Conservation (phyloP, 371 early-diverging fungal genomes). For the Rhizopus microsporus region DNA sequence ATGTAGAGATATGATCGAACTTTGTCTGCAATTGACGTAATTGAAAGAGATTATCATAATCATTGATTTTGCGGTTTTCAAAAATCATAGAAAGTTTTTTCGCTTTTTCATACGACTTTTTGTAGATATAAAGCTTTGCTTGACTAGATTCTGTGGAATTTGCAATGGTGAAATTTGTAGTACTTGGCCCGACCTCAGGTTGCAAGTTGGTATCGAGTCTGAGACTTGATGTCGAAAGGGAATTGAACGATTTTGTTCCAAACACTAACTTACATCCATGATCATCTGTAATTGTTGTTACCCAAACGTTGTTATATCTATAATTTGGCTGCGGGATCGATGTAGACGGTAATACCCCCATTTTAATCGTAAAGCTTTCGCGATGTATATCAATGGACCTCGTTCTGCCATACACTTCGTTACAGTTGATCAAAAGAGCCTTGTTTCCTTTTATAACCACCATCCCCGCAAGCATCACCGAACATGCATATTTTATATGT, state of each 20-base stretch:
- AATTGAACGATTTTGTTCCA: conserved; percentile 7
- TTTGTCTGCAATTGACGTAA: conserved; percentile 2
- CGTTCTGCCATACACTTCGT: conserved; percentile 7
- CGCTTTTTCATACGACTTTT: conserved; percentile 4
- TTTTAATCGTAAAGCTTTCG: conserved; percentile 4
- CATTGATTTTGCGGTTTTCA: conserved; percentile 1
- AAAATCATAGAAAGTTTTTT: conserved; percentile 1
- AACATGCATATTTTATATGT: conserved; percentile 7
- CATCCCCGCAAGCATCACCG: conserved; percentile 6
- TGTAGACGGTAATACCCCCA: neutral
- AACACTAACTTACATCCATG: conserved; percentile 1
- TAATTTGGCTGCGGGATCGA: neutral
- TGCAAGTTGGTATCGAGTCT: neutral
- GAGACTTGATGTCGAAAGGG: conserved; percentile 3
- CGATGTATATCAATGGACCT: conserved; percentile 5
- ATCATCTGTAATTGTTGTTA: conserved; percentile 5
- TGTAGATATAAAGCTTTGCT: conserved; percentile 4
- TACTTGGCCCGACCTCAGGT: conserved; percentile 5
- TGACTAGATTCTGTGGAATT: neutral
- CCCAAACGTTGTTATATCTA: conserved; percentile 2
- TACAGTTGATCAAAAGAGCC: conserved; percentile 4
- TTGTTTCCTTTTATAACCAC: neutral
- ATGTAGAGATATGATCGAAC: neutral
- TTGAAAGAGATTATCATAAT: conserved; percentile 4
- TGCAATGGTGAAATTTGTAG: neutral